Evolutionary conservation across 306 rosid species (phyloP).

Genomic region (Glycine latifolia): DNA sequence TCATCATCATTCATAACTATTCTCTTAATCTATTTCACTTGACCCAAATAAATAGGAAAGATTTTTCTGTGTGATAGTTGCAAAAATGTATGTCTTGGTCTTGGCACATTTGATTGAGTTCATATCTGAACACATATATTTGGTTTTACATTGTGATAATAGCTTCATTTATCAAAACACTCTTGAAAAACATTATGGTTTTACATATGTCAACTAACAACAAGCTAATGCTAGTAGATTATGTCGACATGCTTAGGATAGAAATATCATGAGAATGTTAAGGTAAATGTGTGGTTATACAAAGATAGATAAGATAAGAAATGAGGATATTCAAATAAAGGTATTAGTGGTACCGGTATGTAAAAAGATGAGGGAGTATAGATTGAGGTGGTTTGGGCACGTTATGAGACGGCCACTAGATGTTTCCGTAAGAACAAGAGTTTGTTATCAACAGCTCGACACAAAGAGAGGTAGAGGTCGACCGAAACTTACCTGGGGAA

Average conservation of each 20-base stretch:
- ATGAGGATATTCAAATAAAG: too few species aligned
- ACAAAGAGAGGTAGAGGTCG: too few species aligned
- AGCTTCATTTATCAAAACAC: neutral
- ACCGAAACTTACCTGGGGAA: too few species aligned
- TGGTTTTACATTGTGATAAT: neutral
- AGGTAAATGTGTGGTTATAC: too few species aligned
- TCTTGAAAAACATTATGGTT: neutral
- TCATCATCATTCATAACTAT: too few species aligned
- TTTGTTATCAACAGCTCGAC: too few species aligned
- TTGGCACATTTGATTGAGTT: conserved; percentile 13
- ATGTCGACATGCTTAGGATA: neutral
- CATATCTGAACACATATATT: neutral
- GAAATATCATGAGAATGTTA: neutral
- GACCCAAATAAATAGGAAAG: neutral
- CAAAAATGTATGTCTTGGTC: neutral
- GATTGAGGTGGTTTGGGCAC: too few species aligned
- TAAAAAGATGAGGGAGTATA: too few species aligned
- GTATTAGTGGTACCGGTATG: too few species aligned
- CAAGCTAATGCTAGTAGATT: neutral
- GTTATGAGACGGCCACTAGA: too few species aligned
- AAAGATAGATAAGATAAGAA: too few species aligned
- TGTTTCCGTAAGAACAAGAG: too few species aligned
- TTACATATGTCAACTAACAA: neutral
- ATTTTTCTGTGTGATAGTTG: neutral
- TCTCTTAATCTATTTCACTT: conserved; percentile 2